These are phyloP conservation scores for Yarrowia deformans DNA, from an alignment of 805 yeast genomes.

Conservation along the genomic window DNA sequence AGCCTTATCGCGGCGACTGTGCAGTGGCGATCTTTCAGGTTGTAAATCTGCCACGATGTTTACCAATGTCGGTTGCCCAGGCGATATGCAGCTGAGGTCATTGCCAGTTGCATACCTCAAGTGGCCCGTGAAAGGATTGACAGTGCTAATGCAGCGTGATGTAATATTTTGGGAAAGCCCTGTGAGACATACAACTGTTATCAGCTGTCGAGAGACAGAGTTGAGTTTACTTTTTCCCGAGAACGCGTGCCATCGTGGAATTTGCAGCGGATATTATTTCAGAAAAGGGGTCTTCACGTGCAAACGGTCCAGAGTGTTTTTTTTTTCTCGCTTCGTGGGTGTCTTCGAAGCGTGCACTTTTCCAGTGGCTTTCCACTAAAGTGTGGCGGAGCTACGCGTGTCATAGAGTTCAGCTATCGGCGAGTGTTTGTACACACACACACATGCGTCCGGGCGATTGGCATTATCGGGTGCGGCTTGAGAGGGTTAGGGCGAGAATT, in stretches of 20 bases:
- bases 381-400: slow-evolving; percentile 22
- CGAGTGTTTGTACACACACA: not conserved
- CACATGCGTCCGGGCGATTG: not conserved
- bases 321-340: not conserved
- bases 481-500: slow-evolving; percentile 11
- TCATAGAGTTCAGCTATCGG: slow-evolving; percentile 4
- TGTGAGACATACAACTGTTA: slow-evolving; percentile 3
- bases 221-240: not conserved
- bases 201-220: not conserved
- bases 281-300: too few relatives aligned
- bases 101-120: slow-evolving; percentile 21
- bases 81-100: slow-evolving; percentile 30
- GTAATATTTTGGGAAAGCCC: not conserved
- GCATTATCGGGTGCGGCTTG: slow-evolving; percentile 17
- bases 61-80: slow-evolving; percentile 29
- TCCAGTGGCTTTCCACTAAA: not conserved
- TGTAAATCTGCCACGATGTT: not conserved
- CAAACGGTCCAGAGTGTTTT: too few relatives aligned
- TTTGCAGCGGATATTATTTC: not conserved
- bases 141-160: slow-evolving; percentile 37
- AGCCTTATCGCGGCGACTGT: too few relatives aligned
- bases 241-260: too few relatives aligned
- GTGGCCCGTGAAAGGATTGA: slow-evolving; percentile 22
- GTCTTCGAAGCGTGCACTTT: not conserved
- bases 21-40: too few relatives aligned